These are phyloP conservation scores for Dioscorea alata DNA, from an alignment of 106 monocot species.

Conservation along the genomic window DNA sequence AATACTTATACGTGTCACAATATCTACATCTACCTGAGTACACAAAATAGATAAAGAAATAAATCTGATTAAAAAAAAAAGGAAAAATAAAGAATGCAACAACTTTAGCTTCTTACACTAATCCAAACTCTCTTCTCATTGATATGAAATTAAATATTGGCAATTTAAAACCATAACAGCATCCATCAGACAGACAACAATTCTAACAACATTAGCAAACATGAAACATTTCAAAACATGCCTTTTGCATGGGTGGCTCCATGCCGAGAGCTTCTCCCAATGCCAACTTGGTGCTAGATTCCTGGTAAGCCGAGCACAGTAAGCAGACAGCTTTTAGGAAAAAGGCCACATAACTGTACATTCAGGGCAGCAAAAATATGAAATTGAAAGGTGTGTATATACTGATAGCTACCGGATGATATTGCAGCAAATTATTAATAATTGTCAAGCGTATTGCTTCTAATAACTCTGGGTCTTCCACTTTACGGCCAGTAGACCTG, in stretches of 20 bases:
- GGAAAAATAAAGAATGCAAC: not conserved
- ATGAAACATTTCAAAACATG: not conserved
- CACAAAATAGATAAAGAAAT: not conserved
- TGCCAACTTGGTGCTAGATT: constrained; percentile 85
- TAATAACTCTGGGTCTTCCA: constrained; percentile 82
- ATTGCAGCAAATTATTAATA: constrained; percentile 81
- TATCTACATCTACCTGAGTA: constrained; percentile 80
- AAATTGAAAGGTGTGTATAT: not conserved
- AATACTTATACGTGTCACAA: constrained; percentile 76
- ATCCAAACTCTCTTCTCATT: no score
- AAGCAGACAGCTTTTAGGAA: not conserved
- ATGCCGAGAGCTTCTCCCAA: constrained; percentile 86
- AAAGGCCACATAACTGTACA: no score
- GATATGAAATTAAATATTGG: no score
- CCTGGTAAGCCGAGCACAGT: constrained; percentile 33
- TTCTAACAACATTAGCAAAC: no score
- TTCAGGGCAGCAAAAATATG: not conserved
- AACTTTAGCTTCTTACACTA: no score
- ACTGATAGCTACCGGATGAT: constrained; percentile 65
- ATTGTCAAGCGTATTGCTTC: constrained; percentile 95
- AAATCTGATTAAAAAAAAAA: no score
- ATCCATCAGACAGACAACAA: no score
- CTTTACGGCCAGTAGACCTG: constrained; percentile 87
- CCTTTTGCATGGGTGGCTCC: constrained; percentile 51
- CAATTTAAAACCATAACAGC: no score